Percentiles rank a stretch among this genome's conserved stretches.
phyloP scores from a whole-genome alignment of 2,329 filamentous ascomycete species.

The Paraphoma chrysanthemicola region DNA sequence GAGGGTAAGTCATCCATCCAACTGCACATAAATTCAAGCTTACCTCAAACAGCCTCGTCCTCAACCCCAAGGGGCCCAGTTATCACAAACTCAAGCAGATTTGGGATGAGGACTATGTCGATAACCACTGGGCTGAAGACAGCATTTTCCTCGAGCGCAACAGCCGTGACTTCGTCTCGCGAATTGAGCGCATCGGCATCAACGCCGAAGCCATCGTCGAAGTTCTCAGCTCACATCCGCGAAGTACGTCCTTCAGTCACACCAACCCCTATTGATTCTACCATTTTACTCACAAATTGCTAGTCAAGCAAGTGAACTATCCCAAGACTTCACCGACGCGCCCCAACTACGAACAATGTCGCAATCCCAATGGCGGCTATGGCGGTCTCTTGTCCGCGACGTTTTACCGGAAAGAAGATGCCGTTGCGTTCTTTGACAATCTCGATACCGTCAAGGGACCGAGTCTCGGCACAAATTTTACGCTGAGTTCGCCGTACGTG shows the following conservation, averaged over 20 bases:
- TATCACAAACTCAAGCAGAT: conserved; percentile 73
- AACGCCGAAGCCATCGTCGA: conserved; percentile 86
- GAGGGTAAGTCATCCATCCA: conserved; percentile 58
- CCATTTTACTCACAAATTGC: background rate
- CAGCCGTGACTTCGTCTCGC: conserved; percentile 84
- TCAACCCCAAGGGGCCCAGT: conserved; percentile 72
- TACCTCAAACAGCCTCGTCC: conserved; percentile 55
- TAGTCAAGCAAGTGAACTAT: conserved; percentile 83
- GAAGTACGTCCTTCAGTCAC: conserved; percentile 45
- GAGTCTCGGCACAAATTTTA: conserved; percentile 96
- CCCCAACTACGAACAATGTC: conserved; percentile 78
- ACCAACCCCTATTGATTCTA: background rate
- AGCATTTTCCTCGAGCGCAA: conserved; percentile 95
- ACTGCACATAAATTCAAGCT: conserved; percentile 1
- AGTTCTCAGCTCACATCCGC: conserved; percentile 66
- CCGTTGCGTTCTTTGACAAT: conserved; percentile 82
- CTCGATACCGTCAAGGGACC: conserved; percentile 91
- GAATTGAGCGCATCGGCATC: conserved; percentile 82
- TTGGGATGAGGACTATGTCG: conserved; percentile 75
- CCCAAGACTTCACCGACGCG: conserved; percentile 78
- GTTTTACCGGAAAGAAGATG: conserved; percentile 73
- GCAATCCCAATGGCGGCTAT: conserved; percentile 78
- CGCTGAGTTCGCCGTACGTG: conserved; percentile 88
- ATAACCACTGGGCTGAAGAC: conserved; percentile 94
- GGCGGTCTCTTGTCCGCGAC: conserved; percentile 87